Conservation (phyloP, 2,329 filamentous ascomycete species). For the Xylariales sp. region DNA sequence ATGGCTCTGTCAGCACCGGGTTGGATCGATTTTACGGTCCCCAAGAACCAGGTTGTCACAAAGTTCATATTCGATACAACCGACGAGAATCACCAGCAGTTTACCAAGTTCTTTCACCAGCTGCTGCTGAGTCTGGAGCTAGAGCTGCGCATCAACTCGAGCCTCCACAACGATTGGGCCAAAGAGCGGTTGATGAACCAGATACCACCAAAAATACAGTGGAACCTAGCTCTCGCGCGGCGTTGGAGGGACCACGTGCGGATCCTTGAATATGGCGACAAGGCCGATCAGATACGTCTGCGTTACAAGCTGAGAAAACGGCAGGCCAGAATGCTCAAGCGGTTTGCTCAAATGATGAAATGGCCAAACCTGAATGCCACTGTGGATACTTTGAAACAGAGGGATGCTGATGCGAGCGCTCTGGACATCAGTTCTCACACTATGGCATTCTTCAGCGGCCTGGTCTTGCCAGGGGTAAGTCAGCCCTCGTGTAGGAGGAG, state of each 20-base stretch:
- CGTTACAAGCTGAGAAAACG: slow-evolving; percentile 61
- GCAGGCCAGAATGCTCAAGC: slow-evolving; percentile 64
- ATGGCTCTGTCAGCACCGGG: slow-evolving; percentile 62
- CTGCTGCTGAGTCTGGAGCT: slow-evolving; percentile 70
- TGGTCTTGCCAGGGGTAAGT: slow-evolving; percentile 65
- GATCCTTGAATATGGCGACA: slow-evolving; percentile 55
- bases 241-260: slow-evolving; percentile 69
- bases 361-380: slow-evolving; percentile 70
- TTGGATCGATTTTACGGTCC: slow-evolving; percentile 70
- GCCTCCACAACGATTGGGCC: slow-evolving; percentile 54
- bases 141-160: slow-evolving; percentile 63
- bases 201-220: slow-evolving; percentile 66
- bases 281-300: slow-evolving; percentile 54
- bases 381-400: slow-evolving; percentile 56
- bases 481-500: not conserved
- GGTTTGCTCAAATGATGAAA: slow-evolving; percentile 68
- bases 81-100: slow-evolving; percentile 50
- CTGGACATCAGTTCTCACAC: slow-evolving; percentile 60
- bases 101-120: slow-evolving; percentile 70
- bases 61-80: slow-evolving; percentile 65
- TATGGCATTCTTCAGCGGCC: slow-evolving; percentile 73
- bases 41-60: slow-evolving; percentile 68
- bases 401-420: slow-evolving; percentile 53
- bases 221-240: slow-evolving; percentile 69
- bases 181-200: slow-evolving; percentile 61